These are phyloP conservation scores for Apiospora arundinis DNA, from an alignment of 2,329 filamentous ascomycete genomes.

Conservation along the genomic window DNA sequence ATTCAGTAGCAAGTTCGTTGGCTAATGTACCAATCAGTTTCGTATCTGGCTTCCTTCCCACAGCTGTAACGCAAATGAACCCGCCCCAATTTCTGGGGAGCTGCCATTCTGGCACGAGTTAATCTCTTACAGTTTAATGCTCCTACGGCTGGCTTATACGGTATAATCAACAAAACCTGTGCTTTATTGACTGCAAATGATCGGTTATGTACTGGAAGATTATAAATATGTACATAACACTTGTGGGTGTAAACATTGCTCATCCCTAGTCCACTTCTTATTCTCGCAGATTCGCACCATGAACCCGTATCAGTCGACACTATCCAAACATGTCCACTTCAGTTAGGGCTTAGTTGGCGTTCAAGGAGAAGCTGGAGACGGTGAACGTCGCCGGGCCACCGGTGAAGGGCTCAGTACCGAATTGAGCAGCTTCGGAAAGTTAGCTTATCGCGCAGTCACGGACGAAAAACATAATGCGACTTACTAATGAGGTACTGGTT, in stretches of 20 bases:
- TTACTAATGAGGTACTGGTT: slow-evolving; percentile 20
- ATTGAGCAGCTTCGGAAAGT: slow-evolving; percentile 13
- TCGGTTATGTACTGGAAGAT: not conserved
- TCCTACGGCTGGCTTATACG: not conserved
- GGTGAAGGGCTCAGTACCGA: slow-evolving; percentile 21
- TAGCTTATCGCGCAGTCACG: not conserved
- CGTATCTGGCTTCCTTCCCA: not conserved
- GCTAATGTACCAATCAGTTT: not conserved
- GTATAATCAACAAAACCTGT: not conserved
- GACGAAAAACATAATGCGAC: not conserved
- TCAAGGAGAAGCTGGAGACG: slow-evolving; percentile 12
- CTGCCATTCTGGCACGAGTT: not conserved
- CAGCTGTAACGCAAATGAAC: not conserved
- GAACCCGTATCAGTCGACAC: not conserved
- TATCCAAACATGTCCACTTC: not conserved
- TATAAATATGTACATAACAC: not conserved
- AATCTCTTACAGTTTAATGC: not conserved
- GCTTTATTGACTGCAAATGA: slow-evolving; percentile 5
- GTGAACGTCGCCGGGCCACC: slow-evolving; percentile 17
- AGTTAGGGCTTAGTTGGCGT: not conserved
- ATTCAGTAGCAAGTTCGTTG: not conserved
- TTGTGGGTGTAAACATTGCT: not conserved
- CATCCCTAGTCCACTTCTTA: not conserved
- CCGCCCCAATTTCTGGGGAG: not conserved
- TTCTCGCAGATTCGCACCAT: not conserved